phyloP scores from a whole-genome alignment of 768 basidiomycete species.

The Boletus eberwhitei region DNA sequence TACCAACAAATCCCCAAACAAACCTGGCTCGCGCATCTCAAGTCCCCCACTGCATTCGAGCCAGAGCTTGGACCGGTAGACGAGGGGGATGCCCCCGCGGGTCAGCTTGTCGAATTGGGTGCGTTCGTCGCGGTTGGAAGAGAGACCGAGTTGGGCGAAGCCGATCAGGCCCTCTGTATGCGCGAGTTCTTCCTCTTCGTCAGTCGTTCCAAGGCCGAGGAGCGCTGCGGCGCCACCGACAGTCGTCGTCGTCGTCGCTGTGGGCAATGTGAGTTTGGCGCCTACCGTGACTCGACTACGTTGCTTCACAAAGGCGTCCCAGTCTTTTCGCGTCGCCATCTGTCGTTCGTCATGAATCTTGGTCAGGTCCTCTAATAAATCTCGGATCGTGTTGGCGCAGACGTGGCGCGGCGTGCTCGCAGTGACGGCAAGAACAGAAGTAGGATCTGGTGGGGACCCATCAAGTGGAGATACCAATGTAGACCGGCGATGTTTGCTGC shows the following conservation, averaged over 20 bases:
- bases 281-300: constrained; percentile 46
- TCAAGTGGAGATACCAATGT: constrained; percentile 35
- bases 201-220: constrained; percentile 60
- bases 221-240: constrained; percentile 57
- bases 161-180: constrained; percentile 88
- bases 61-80: constrained; percentile 87
- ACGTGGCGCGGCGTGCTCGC: constrained; percentile 67
- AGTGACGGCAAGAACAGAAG: constrained; percentile 59
- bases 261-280: constrained; percentile 17
- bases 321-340: constrained; percentile 63
- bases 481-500: constrained; percentile 42
- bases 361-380: constrained; percentile 72
- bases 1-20: constrained; percentile 81
- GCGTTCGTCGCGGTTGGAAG: constrained; percentile 66
- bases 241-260: constrained; percentile 18
- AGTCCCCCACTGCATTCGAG: constrained; percentile 90
- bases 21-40: constrained; percentile 88
- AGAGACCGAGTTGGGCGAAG: constrained; percentile 83
- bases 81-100: constrained; percentile 83
- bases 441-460: constrained; percentile 18
- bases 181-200: constrained; percentile 68
- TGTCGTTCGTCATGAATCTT: constrained; percentile 83
- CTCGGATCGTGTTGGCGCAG: constrained; percentile 70
- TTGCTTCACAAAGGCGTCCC: constrained; percentile 85
- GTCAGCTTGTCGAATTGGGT: constrained; percentile 78